Evolutionary conservation across 345 rosid species (phyloP).

Genomic region (Tarenaya hassleriana): DNA sequence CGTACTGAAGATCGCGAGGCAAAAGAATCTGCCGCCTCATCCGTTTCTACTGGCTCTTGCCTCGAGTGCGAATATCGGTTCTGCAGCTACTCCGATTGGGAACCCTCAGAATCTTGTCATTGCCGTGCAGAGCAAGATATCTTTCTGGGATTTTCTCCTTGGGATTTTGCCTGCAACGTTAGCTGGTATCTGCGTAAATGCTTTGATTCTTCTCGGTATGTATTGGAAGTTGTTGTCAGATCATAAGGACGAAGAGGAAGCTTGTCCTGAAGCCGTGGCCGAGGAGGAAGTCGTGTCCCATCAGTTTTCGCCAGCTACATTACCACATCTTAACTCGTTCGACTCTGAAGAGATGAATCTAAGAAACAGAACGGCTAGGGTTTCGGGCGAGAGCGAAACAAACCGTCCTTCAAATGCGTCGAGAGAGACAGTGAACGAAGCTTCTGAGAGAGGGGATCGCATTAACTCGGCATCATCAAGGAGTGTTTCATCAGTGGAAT

Average conservation of each 20-base stretch:
- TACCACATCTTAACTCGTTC: slow-evolving; percentile 41
- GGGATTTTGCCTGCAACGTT: slow-evolving; percentile 71
- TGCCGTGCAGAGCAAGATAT: slow-evolving; percentile 58
- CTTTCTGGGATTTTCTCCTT: slow-evolving; percentile 50
- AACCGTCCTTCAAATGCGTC: slow-evolving; percentile 28
- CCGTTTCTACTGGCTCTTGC: slow-evolving; percentile 80
- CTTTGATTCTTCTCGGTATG: slow-evolving; percentile 47
- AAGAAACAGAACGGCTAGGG: slow-evolving; percentile 37
- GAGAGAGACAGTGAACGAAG: slow-evolving; percentile 31
- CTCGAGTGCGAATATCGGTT: slow-evolving; percentile 80
- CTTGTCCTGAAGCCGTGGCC: slow-evolving; percentile 27
- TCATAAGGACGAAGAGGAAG: slow-evolving; percentile 54
- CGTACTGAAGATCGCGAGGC: slow-evolving; percentile 70
- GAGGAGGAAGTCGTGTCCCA: slow-evolving; percentile 48
- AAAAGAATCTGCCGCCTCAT: slow-evolving; percentile 70
- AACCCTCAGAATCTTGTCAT: slow-evolving; percentile 85
- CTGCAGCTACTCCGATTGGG: slow-evolving; percentile 82
- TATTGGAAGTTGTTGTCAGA: slow-evolving; percentile 57
- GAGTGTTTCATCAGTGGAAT: too few relatives aligned
- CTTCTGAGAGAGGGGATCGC: too few relatives aligned
- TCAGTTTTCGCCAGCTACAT: slow-evolving; percentile 63
- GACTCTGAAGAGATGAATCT: slow-evolving; percentile 45
- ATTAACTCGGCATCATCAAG: too few relatives aligned
- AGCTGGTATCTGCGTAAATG: slow-evolving; percentile 53
- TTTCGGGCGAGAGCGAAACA: slow-evolving; percentile 30